Conservation (phyloP, 768 basidiomycete genomes). For the Nidularia sp. region DNA sequence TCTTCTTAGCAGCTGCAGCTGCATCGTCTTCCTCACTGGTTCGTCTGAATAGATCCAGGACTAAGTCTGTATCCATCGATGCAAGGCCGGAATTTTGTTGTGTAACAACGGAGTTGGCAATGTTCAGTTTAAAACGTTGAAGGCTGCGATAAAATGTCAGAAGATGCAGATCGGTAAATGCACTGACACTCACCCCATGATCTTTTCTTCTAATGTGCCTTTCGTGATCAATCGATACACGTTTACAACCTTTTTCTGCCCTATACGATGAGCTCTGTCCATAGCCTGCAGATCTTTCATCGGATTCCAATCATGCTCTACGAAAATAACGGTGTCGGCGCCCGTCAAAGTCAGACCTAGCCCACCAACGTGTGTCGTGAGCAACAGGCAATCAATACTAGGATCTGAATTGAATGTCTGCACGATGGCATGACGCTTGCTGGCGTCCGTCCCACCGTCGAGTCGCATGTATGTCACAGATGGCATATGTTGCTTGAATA, state of each 20-base stretch:
- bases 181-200: constrained; percentile 81
- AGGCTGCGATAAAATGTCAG: constrained; percentile 42
- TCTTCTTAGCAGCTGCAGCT: constrained; percentile 48
- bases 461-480: constrained; percentile 97
- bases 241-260: constrained; percentile 98
- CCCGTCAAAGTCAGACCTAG: constrained; percentile 94
- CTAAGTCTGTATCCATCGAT: constrained; percentile 97
- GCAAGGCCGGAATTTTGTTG: constrained; percentile 93
- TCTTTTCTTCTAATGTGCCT: constrained; percentile 97
- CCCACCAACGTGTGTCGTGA: constrained; percentile 97
- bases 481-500: constrained; percentile 92
- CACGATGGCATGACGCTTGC: constrained; percentile 93
- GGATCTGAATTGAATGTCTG: constrained; percentile 99
- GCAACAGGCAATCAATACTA: constrained; percentile 90
- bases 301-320: constrained; percentile 99
- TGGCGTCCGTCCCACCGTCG: constrained; percentile 88
- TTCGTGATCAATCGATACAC: constrained; percentile 97
- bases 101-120: constrained; percentile 93
- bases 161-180: not conserved
- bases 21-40: constrained; percentile 77
- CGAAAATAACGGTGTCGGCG: constrained; percentile 98
- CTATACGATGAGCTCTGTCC: constrained; percentile 97
- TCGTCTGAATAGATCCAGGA: constrained; percentile 87
- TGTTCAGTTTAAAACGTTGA: constrained; percentile 98
- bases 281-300: constrained; percentile 99